Evolutionary conservation across 2,329 filamentous ascomycete genomes (phyloP).

Genomic region (Dactylellina haptotyla): DNA sequence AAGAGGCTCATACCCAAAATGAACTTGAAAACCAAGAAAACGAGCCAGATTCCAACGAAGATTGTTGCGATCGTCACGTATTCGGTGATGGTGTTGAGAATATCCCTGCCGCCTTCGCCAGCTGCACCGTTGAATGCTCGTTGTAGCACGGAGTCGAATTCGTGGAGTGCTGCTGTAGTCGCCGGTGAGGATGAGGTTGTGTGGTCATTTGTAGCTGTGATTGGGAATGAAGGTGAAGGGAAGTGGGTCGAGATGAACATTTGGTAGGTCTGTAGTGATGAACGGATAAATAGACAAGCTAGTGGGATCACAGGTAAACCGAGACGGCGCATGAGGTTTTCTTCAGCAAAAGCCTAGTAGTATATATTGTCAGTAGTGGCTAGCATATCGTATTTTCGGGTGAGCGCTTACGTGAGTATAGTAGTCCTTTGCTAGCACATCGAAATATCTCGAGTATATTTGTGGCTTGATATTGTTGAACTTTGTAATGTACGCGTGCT

Average conservation of each 20-base stretch:
- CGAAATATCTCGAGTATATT: slow-evolving; percentile 88
- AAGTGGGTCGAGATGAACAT: slow-evolving; percentile 95
- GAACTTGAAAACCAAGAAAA: slow-evolving; percentile 84
- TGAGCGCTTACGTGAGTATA: slow-evolving; percentile 79
- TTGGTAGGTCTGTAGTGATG: slow-evolving; percentile 94
- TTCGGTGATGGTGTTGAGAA: slow-evolving; percentile 51
- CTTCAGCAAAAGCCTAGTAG: slow-evolving; percentile 89
- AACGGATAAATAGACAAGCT: slow-evolving; percentile 92
- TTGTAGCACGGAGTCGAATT: slow-evolving; percentile 80
- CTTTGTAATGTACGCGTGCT: slow-evolving; percentile 97
- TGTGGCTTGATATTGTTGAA: slow-evolving; percentile 96
- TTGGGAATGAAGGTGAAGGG: slow-evolving; percentile 75
- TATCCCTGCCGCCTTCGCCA: slow-evolving; percentile 69
- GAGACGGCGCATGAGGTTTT: slow-evolving; percentile 86
- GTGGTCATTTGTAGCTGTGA: slow-evolving; percentile 64
- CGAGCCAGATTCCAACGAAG: slow-evolving; percentile 83
- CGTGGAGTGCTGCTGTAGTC: slow-evolving; percentile 79
- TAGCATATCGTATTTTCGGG: not conserved
- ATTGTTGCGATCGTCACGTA: slow-evolving; percentile 61
- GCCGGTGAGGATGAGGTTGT: slow-evolving; percentile 74
- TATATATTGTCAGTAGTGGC: too few species aligned
- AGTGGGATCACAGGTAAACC: slow-evolving; percentile 91
- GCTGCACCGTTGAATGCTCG: slow-evolving; percentile 74
- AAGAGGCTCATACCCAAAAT: slow-evolving; percentile 88
- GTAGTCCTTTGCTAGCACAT: slow-evolving; percentile 96